These are phyloP conservation scores for Puccinia horiana DNA, from an alignment of 1,284 basidiomycete genomes.

Conservation along the genomic window DNA sequence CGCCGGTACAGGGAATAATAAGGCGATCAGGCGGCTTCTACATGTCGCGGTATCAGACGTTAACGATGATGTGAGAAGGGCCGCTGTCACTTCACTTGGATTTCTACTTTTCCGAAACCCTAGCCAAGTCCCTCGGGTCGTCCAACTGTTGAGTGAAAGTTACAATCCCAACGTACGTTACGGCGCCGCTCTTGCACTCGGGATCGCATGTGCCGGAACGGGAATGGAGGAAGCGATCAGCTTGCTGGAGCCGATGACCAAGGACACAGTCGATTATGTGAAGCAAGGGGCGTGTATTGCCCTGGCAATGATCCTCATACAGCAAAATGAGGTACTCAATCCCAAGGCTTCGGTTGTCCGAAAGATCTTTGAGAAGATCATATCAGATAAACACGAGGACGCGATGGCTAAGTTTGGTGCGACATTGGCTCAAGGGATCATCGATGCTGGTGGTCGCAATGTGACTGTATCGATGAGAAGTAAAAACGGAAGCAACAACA, in stretches of 20 bases:
- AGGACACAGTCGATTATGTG: slow-evolving; percentile 93
- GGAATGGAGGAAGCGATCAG: slow-evolving; percentile 90
- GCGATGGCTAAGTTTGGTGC: slow-evolving; percentile 96
- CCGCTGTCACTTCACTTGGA: slow-evolving; percentile 88
- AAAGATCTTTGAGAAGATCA: slow-evolving; percentile 79
- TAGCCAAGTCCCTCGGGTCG: slow-evolving; percentile 85
- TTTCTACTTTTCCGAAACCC: slow-evolving; percentile 96
- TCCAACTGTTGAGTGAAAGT: slow-evolving; percentile 90
- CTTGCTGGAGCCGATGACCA: slow-evolving; percentile 93
- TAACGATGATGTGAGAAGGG: slow-evolving; percentile 89
- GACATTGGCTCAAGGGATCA: slow-evolving; percentile 87
- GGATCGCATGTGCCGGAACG: slow-evolving; percentile 95
- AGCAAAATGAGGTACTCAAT: slow-evolving; percentile 85
- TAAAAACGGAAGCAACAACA: slow-evolving; percentile 83
- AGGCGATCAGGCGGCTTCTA: slow-evolving; percentile 81
- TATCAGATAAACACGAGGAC: slow-evolving; percentile 93
- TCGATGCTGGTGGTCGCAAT: slow-evolving; percentile 93
- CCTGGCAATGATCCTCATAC: slow-evolving; percentile 90
- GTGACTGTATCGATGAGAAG: slow-evolving; percentile 89
- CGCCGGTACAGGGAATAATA: slow-evolving; percentile 89
- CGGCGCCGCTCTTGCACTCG: slow-evolving; percentile 88
- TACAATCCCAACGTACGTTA: slow-evolving; percentile 98
- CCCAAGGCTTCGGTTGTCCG: slow-evolving; percentile 77
- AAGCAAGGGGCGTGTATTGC: slow-evolving; percentile 94
- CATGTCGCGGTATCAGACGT: slow-evolving; percentile 96